Evolutionary conservation across 192 early-diverging fungal species (phyloP).

Genomic region (Paraglomus brasilianum): DNA sequence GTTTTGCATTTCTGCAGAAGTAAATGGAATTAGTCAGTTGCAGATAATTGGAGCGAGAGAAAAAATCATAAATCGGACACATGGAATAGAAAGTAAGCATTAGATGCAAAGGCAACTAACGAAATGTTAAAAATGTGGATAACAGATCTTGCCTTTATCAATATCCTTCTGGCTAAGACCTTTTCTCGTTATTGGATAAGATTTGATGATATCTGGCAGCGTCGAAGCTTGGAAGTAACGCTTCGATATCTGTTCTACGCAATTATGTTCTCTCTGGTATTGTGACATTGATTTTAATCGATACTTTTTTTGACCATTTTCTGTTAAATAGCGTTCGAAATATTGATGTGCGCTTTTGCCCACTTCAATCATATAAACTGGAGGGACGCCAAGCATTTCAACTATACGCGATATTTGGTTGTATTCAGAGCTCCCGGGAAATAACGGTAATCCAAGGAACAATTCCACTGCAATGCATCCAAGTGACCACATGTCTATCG

Average conservation of each 20-base stretch:
- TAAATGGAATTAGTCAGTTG: neutral
- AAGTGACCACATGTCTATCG: constrained; percentile 99
- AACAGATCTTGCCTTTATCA: constrained; percentile 63
- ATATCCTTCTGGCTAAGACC: constrained; percentile 62
- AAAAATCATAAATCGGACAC: neutral
- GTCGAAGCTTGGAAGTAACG: constrained; percentile 87
- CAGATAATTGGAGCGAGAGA: neutral
- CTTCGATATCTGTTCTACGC: constrained; percentile 88
- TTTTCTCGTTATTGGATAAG: constrained; percentile 77
- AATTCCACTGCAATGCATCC: constrained; percentile 98
- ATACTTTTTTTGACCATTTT: constrained; percentile 55
- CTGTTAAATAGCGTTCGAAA: constrained; percentile 66
- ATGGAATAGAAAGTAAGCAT: no score
- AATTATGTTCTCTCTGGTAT: constrained; percentile 79
- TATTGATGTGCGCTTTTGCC: constrained; percentile 85
- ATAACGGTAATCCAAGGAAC: constrained; percentile 92
- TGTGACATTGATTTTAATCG: constrained; percentile 76
- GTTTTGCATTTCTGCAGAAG: constrained; percentile 61
- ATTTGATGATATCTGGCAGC: constrained; percentile 82
- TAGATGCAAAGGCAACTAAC: constrained; percentile 26
- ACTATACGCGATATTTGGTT: constrained; percentile 93
- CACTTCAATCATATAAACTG: constrained; percentile 89
- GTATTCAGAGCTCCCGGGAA: constrained; percentile 95
- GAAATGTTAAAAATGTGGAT: constrained; percentile 23
- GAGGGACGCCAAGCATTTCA: constrained; percentile 90